Base-by-base conservation (phyloP, 2,329 filamentous ascomycete species). In the Didymellaceae sp. region DNA sequence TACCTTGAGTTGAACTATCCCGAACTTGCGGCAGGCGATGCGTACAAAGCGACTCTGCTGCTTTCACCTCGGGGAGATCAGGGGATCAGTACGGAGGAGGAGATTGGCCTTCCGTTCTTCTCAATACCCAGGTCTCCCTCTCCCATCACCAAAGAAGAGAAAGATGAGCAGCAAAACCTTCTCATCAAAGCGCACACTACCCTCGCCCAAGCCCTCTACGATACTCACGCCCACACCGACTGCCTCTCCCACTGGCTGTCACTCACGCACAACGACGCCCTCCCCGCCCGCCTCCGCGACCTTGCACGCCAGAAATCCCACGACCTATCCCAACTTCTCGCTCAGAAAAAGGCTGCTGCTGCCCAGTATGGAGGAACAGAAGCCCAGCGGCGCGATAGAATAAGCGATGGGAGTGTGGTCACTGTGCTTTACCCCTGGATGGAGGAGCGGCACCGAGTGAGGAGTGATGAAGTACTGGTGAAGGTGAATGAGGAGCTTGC, bases 31-130 rank as follows among this genome's bases (percentile, higher is more conserved):
- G 60, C 65, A 1, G 67, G 68, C 3, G 68, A 71, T 31, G 57
- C 58, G 0, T 70, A 70, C 33, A 69, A 67, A 58, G 65, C 67
- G 1, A 57, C 56, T 20, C 56, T 71, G n/a, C 46, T 71, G 8
- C 56, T 65, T 24, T n/a, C n/a, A n/a, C n/a, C n/a, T n/a, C n/a
- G n/a, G n/a, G n/a, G n/a, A n/a, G n/a, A n/a, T n/a, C n/a, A n/a
- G n/a, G n/a, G n/a, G n/a, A n/a, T n/a, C n/a, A n/a, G n/a, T n/a
- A n/a, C n/a, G n/a, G n/a, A n/a, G n/a, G n/a, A n/a, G n/a, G n/a
- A n/a, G n/a, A n/a, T n/a, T n/a, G n/a, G n/a, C n/a, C n/a, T n/a
- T n/a, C n/a, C n/a, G n/a, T n/a, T n/a, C n/a, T n/a, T n/a, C n/a
- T n/a, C n/a, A n/a, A n/a, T n/a, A n/a, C n/a, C n/a, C n/a, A n/a